A percentile compares a stretch with the other conserved stretches of the same genome.
Conservation (phyloP, 129 eudicot genomes). For the Centella asiatica region DNA sequence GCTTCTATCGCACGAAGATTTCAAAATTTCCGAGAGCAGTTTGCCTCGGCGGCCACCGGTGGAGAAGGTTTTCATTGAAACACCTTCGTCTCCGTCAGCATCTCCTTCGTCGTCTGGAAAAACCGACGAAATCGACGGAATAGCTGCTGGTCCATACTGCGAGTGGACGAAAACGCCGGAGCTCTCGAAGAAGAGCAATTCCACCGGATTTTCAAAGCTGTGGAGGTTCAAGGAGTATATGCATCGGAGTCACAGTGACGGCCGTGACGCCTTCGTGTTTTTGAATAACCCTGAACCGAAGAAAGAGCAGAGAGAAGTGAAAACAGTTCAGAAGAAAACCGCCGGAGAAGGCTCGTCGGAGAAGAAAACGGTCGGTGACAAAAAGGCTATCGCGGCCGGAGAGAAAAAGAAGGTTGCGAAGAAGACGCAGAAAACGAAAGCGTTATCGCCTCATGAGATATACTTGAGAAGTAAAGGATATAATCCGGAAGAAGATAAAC, state of each 20-base stretch:
- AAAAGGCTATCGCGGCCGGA: background rate
- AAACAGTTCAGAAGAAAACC: background rate
- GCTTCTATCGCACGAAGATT: conserved; percentile 11
- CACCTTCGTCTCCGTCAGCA: conserved; percentile 26
- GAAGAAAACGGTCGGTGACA: conserved; percentile 12
- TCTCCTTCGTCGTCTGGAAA: background rate
- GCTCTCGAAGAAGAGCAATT: conserved; percentile 66
- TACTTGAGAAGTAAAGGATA: conserved; percentile 46
- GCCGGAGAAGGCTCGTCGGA: conserved; percentile 12
- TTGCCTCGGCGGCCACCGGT: conserved; percentile 43
- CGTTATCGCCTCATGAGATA: conserved; percentile 57
- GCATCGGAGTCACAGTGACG: conserved; percentile 73
- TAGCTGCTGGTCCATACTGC: conserved; percentile 47
- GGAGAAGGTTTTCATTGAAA: conserved; percentile 38
- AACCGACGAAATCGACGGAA: conserved; percentile 7
- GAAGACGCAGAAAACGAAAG: conserved; percentile 22
- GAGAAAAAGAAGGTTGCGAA: conserved; percentile 26
- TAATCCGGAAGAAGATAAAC: conserved; percentile 30
- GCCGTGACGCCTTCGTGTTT: conserved; percentile 83
- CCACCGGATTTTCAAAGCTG: conserved; percentile 92
- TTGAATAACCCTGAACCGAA: conserved; percentile 24
- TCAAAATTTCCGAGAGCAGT: conserved; percentile 9
- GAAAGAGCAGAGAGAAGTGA: conserved; percentile 8
- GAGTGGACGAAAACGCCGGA: conserved; percentile 41
- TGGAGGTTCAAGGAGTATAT: conserved; percentile 63